These are phyloP conservation scores for Botrytis paeoniae DNA, from an alignment of 2,329 filamentous ascomycete genomes.

Conservation along the genomic window DNA sequence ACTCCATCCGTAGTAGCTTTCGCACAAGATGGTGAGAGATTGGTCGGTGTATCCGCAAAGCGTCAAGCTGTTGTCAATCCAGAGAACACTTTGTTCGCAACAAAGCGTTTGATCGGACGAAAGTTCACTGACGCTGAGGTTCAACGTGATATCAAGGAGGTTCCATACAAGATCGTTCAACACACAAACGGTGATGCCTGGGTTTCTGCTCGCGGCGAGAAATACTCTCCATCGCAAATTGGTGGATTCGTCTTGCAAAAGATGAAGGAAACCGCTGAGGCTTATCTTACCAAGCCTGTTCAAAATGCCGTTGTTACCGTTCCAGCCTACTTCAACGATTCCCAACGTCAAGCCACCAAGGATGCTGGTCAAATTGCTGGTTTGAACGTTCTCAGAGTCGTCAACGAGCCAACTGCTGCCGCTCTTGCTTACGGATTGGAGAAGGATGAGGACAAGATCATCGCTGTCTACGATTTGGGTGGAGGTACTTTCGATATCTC, in stretches of 20 bases:
- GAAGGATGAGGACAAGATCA: slow-evolving; percentile 85
- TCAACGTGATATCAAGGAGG: slow-evolving; percentile 94
- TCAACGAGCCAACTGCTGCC: slow-evolving; percentile 96
- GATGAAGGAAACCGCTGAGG: slow-evolving; percentile 99
- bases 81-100: slow-evolving; percentile 97
- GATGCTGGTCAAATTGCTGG: slow-evolving; percentile 95
- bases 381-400: slow-evolving; percentile 93
- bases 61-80: slow-evolving; percentile 98
- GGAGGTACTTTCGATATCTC: slow-evolving; percentile 99
- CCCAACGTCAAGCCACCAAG: slow-evolving; percentile 96
- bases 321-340: slow-evolving; percentile 98
- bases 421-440: slow-evolving; percentile 94
- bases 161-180: slow-evolving; percentile 98
- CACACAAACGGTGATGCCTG: slow-evolving; percentile 96
- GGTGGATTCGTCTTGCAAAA: slow-evolving; percentile 95
- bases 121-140: slow-evolving; percentile 94
- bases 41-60: slow-evolving; percentile 97
- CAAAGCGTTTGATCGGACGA: slow-evolving; percentile 96
- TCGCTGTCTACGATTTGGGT: slow-evolving; percentile 96
- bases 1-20: slow-evolving; percentile 95
- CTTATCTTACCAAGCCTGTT: slow-evolving; percentile 82
- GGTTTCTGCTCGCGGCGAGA: slow-evolving; percentile 89
- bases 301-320: slow-evolving; percentile 98
- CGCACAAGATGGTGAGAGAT: slow-evolving; percentile 89
- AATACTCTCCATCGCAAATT: slow-evolving; percentile 97